Evolutionary conservation across 192 early-diverging fungal species (phyloP), one percentile per base, ranked within the genome.

Genomic region (Entomortierella lignicola): DNA sequence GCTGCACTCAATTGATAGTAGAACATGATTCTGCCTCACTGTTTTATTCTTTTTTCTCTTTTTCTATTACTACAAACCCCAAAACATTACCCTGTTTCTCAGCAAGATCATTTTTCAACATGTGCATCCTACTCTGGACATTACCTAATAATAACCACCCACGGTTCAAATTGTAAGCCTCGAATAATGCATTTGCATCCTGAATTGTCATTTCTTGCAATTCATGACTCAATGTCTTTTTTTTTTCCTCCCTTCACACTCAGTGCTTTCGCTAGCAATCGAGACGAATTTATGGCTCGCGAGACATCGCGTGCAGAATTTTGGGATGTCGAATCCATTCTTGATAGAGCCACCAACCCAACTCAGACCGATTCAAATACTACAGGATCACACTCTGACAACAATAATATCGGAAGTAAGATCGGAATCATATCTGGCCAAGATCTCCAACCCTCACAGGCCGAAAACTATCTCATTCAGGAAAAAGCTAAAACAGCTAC

Each of bases 261-360:
- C 30, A 87, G 86, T 64, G 71, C 82, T 6, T 84, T 87, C 39
- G 84, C 82, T 8, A 80, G 77, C 50, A 87, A 87, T 50, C 59
- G 86, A 47, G 86, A 87, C 61, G 86, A 87, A 63, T 81, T 63
- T 48, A 55, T 87, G 21, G 37, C 26, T 51, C 69, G 86, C 29
- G 60, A 71, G 21, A 80, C 86, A 1, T 54, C 82, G 12, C 66
- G 57, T 18, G 86, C 84, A 0, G 55, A 69, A 15, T 82, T 85
- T 42, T 87, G 86, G 86, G 75, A 79, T n/a, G 21, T 79, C 0
- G 60, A 68, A 21, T 48, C 67, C 3, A 43, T 79, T 18, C 50
- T 79, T 0, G 29, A 61, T 17, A 23, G 58, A 32, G 72, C 72
- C 48, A 65, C 34, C 26, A 20, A 39, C 20, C 29, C 30, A 0